Base-by-base conservation (phyloP, 495 filamentous ascomycete species). In the Hypoxylon cercidicola region DNA sequence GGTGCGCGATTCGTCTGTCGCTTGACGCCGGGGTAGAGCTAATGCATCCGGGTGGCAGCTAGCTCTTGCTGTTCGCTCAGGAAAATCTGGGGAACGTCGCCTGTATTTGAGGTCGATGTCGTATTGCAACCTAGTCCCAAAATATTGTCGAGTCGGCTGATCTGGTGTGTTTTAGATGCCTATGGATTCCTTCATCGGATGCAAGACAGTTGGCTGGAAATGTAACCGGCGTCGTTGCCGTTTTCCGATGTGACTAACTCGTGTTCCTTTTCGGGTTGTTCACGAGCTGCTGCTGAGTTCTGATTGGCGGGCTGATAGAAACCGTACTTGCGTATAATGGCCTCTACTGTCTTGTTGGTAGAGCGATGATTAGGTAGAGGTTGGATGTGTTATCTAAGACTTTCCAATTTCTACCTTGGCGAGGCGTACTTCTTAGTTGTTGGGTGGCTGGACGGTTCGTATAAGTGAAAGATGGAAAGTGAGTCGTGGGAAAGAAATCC, bases 11-110 rank as follows among this genome's bases (percentile, higher is more conserved):
- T 34, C 15, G 23, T 39, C 30, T 10, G 45, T 50, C 25, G 43
- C 30, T 51, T 19, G 44, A 35, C 5, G 44, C 55, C 46, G 37
- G 51, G 1, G 30, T 8, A 32, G 30, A 44, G 44, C 65, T 68
- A 68, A 68, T 62, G 65, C 64, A 68, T 62, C 58, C 64, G 20
- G 20, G 34, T 58, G 49, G 64, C 45, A 49, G 43, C 16, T 55
- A 39, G 34, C 23, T 55, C 43, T 20, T 43, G 18, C 11, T 46
- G 18, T 40, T 43, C 8, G 34, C 35, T 11, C 50, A 19, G 19
- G 21, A 34, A 60, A 64, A 55, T 64, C 60, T 52, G 55, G 60
- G 60, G 65, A 57, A 56, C 35, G 55, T 55, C 60, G 49, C 59
- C 59, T 68, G 55, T 4, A 59, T 62, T 55, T 41, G 37, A 63